Evolutionary conservation across 2,329 filamentous ascomycete genomes (phyloP).

Genomic region (Hymenoscyphus scutula): DNA sequence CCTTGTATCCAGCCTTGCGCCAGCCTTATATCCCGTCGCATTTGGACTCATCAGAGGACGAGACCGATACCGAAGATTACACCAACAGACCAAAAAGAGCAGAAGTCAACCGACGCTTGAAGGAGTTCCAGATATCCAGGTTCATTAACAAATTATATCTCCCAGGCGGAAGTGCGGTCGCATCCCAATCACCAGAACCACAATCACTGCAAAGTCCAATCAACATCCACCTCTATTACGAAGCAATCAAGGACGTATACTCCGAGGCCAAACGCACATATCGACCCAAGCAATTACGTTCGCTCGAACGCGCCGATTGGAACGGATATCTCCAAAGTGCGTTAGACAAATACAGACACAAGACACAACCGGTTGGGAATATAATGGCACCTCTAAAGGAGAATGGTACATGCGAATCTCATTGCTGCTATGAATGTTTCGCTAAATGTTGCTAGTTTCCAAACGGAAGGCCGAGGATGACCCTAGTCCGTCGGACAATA

Average conservation of each 20-base stretch:
- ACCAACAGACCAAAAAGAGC: background rate
- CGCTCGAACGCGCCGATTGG: slow-evolving; percentile 3
- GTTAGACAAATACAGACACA: background rate
- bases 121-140: background rate
- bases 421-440: background rate
- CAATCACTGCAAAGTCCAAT: background rate
- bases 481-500: slow-evolving; percentile 59
- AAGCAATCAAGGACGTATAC: background rate
- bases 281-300: background rate
- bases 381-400: slow-evolving; percentile 32
- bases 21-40: background rate
- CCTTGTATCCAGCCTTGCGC: background rate
- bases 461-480: slow-evolving; percentile 76
- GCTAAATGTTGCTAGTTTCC: slow-evolving; percentile 18
- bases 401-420: slow-evolving; percentile 19
- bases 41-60: background rate
- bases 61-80: background rate
- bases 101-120: background rate
- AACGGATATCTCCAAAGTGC: background rate
- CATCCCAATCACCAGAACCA: background rate
- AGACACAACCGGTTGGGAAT: background rate
- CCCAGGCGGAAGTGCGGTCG: background rate
- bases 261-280: background rate
- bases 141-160: background rate
- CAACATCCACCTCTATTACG: background rate